Conservation (phyloP, 495 filamentous ascomycete species). For the Daldinia vernicosa region DNA sequence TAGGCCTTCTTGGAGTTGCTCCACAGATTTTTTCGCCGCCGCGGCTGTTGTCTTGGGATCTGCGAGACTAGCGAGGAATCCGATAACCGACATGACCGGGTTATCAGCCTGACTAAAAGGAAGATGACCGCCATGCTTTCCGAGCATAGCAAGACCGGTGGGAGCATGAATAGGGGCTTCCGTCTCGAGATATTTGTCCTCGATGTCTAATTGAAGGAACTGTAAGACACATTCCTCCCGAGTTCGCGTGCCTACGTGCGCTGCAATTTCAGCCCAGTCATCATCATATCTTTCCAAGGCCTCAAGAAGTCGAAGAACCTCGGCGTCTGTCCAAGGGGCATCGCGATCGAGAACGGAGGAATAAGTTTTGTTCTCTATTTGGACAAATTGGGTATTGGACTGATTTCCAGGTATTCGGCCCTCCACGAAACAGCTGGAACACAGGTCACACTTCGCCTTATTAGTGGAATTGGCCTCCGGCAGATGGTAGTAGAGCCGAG, state of each 20-base stretch:
- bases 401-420: conserved; percentile 79
- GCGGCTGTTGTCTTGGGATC: conserved; percentile 89
- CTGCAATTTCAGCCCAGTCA: conserved; percentile 91
- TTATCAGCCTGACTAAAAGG: conserved; percentile 92
- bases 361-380: conserved; percentile 86
- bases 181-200: conserved; percentile 86
- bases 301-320: conserved; percentile 85
- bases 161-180: conserved; percentile 68
- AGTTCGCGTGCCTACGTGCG: conserved; percentile 90
- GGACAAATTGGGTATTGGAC: conserved; percentile 77
- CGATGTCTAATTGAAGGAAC: conserved; percentile 90
- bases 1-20: conserved; percentile 81
- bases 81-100: conserved; percentile 92
- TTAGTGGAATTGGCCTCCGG: conserved; percentile 64
- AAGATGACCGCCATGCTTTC: conserved; percentile 72
- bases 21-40: conserved; percentile 83
- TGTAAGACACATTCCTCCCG: conserved; percentile 95
- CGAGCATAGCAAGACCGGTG: conserved; percentile 68
- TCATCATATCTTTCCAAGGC: conserved; percentile 91
- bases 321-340: conserved; percentile 88
- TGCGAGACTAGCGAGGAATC: conserved; percentile 87
- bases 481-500: conserved; percentile 88
- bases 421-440: conserved; percentile 87
- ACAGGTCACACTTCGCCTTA: conserved; percentile 82
- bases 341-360: conserved; percentile 77